Percentiles rank a stretch among this genome's conserved stretches.
phyloP scores from a whole-genome alignment of 2,329 filamentous ascomycete genomes.

The Colletotrichum simmondsii region DNA sequence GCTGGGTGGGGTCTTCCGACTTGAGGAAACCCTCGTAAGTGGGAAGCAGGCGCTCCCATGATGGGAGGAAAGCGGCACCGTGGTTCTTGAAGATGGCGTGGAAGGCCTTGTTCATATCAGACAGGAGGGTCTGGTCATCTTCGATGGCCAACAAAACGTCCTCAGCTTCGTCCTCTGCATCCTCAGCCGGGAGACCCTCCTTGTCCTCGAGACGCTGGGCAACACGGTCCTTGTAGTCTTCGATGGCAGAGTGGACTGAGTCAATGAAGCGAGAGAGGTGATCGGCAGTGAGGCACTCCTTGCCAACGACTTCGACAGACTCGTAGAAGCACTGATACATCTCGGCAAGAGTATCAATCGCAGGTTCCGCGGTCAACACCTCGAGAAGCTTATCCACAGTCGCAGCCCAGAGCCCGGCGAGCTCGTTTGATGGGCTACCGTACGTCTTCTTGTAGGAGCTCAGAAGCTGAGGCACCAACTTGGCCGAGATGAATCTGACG shows the following conservation, averaged over 20 bases:
- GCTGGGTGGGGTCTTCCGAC: constrained; percentile 86
- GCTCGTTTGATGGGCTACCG: constrained; percentile 81
- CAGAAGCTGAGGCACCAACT: constrained; percentile 91
- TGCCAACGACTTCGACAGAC: constrained; percentile 92
- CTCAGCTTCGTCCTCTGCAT: constrained; percentile 90
- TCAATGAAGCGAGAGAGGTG: constrained; percentile 92
- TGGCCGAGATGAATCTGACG: constrained; percentile 92
- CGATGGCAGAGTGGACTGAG: constrained; percentile 83
- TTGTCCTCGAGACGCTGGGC: constrained; percentile 85
- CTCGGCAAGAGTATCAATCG: constrained; percentile 94
- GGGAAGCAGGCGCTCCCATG: constrained; percentile 86
- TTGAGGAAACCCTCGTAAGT: constrained; percentile 89
- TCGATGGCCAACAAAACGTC: constrained; percentile 92
- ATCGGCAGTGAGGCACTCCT: constrained; percentile 79
- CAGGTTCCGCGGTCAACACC: constrained; percentile 91
- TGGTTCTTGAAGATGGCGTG: constrained; percentile 99
- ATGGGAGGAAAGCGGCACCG: constrained; percentile 81
- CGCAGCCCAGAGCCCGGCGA: constrained; percentile 84
- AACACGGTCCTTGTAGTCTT: constrained; percentile 93
- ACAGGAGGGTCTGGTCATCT: constrained; percentile 94
- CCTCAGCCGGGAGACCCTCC: constrained; percentile 77
- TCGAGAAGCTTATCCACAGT: constrained; percentile 93
- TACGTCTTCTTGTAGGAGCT: constrained; percentile 95
- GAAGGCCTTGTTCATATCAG: constrained; percentile 99
- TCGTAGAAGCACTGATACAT: constrained; percentile 99